A percentile compares a stretch with the other conserved stretches of the same genome.
These are phyloP conservation scores for Urtica urens DNA, from an alignment of 306 rosid genomes.

Conservation along the genomic window DNA sequence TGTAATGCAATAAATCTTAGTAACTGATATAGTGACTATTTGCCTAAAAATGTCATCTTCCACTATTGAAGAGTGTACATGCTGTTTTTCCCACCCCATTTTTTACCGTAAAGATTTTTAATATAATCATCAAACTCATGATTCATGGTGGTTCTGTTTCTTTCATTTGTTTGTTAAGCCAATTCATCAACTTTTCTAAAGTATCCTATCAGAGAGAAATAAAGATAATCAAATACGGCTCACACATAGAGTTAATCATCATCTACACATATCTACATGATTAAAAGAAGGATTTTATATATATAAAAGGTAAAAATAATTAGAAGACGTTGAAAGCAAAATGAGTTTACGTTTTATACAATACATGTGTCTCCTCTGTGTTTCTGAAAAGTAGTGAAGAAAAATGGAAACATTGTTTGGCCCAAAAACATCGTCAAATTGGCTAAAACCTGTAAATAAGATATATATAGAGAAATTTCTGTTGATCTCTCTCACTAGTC, in stretches of 20 bases:
- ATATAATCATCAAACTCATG: not conserved
- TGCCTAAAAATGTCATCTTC: constrained; percentile 12
- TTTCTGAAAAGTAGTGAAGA: constrained; percentile 7
- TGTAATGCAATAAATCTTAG: not conserved
- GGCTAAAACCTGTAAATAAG: constrained; percentile 5
- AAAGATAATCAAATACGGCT: not conserved
- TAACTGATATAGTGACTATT: not conserved
- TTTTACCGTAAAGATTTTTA: not conserved
- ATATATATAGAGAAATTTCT: not conserved
- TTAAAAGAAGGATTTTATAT: not conserved
- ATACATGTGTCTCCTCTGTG: constrained; percentile 1
- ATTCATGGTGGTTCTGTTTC: constrained; percentile 8
- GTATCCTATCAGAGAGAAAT: not conserved
- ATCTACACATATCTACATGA: too few relatives aligned
- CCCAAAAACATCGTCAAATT: constrained; percentile 12
- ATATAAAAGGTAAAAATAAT: too few relatives aligned
- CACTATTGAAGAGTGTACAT: not conserved
- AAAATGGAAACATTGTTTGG: constrained; percentile 1
- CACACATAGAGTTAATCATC: too few relatives aligned
- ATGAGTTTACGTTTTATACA: constrained; percentile 4
- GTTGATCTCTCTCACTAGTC: too few relatives aligned
- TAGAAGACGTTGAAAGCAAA: not conserved
- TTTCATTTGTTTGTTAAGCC: not conserved
- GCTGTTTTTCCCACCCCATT: too few relatives aligned
- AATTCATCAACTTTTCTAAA: not conserved